Conservation (phyloP, 192 early-diverging fungal species). For the Linnemannia exigua region DNA sequence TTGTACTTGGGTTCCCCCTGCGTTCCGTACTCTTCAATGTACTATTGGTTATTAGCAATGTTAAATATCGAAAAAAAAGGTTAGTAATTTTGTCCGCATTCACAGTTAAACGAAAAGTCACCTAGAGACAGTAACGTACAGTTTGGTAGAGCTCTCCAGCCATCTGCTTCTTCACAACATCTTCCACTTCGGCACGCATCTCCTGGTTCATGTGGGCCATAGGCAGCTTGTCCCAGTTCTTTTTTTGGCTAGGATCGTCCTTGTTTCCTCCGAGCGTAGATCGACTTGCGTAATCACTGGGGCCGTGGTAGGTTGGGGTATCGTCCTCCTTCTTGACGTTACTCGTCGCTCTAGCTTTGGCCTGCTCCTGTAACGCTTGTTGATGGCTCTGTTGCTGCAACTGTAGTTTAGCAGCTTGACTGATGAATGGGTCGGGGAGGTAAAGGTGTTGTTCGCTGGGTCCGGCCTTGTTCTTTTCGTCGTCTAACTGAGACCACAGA, state of each 20-base stretch:
- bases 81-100: background rate
- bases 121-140: constrained; percentile 11
- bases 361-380: constrained; percentile 53
- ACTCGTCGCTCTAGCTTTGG: constrained; percentile 21
- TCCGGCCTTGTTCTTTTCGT: constrained; percentile 59
- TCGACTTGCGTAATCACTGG: constrained; percentile 44
- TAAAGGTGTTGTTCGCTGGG: constrained; percentile 68
- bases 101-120: background rate
- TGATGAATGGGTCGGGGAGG: constrained; percentile 84
- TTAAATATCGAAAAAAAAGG: background rate
- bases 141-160: constrained; percentile 49
- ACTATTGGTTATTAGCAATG: constrained; percentile 7
- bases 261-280: constrained; percentile 18
- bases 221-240: constrained; percentile 73
- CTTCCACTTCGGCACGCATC: constrained; percentile 71
- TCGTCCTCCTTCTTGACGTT: constrained; percentile 24
- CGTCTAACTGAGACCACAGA: constrained; percentile 81
- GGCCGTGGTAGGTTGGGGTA: constrained; percentile 11
- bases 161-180: constrained; percentile 71
- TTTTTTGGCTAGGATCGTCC: constrained; percentile 58
- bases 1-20: constrained; percentile 52
- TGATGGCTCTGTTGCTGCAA: constrained; percentile 54
- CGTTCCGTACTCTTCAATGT: constrained; percentile 52
- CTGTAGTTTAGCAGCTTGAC: constrained; percentile 60
- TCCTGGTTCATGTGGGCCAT: constrained; percentile 77